phyloP scores from a whole-genome alignment of 2,329 filamentous ascomycete species.

The Fusarium clavum region DNA sequence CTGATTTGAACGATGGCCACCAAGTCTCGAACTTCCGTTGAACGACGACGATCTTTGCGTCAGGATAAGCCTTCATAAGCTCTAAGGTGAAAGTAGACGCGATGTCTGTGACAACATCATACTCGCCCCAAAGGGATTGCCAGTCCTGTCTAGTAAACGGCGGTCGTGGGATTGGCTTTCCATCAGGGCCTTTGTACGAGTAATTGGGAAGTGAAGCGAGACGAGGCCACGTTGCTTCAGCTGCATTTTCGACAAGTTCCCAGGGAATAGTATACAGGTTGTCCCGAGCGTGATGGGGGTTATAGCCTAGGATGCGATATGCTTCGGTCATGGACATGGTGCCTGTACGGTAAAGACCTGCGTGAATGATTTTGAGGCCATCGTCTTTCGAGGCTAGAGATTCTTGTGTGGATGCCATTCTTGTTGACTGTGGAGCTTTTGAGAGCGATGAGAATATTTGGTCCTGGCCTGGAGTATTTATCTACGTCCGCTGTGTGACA shows the following conservation, averaged over 20 bases:
- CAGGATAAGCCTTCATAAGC: constrained; percentile 13
- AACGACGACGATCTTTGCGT: constrained; percentile 17
- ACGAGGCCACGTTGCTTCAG: constrained; percentile 21
- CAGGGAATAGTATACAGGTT: background rate
- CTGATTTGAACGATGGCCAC: constrained; percentile 5
- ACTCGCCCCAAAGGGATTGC: constrained; percentile 11
- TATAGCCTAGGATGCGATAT: constrained; percentile 7
- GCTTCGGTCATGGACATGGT: constrained; percentile 18
- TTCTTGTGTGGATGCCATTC: background rate
- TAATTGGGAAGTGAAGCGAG: constrained; percentile 1
- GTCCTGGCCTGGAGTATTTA: background rate
- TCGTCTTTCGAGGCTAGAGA: background rate
- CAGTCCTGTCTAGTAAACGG: background rate
- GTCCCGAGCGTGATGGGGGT: constrained; percentile 2
- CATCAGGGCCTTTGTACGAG: background rate
- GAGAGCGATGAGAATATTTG: no score
- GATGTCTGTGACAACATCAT: constrained; percentile 15
- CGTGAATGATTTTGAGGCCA: constrained; percentile 10
- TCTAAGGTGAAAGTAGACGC: constrained; percentile 1
- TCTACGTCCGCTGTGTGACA: background rate
- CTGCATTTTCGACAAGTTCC: constrained; percentile 2
- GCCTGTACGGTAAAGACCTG: constrained; percentile 10
- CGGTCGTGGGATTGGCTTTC: background rate
- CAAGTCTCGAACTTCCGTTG: constrained; percentile 1
- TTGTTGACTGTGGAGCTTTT: rapidly evolving